phyloP scores from a whole-genome alignment of 2,329 filamentous ascomycete genomes.

The Monilinia aucupariae region DNA sequence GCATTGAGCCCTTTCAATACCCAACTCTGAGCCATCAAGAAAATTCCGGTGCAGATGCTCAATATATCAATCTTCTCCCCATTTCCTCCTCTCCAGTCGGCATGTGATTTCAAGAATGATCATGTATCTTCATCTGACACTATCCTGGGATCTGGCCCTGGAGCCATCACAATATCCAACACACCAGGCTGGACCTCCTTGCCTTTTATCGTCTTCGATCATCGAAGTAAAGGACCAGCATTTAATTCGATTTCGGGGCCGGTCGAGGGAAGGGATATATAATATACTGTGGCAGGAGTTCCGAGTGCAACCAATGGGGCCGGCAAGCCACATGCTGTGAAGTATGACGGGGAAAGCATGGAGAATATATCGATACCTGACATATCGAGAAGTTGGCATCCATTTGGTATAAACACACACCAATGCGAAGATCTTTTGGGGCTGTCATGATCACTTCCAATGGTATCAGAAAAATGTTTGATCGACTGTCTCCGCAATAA shows the following conservation, averaged over 20 bases:
- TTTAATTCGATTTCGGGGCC: slow-evolving; percentile 41
- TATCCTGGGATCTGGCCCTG: slow-evolving; percentile 43
- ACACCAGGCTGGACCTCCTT: slow-evolving; percentile 45
- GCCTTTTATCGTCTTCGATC: slow-evolving; percentile 43
- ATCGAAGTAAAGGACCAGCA: slow-evolving; percentile 37
- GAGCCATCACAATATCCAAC: slow-evolving; percentile 47
- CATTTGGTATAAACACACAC: no score
- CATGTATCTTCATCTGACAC: slow-evolving; percentile 36
- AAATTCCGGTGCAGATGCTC: slow-evolving; percentile 47
- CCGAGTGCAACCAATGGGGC: slow-evolving; percentile 39
- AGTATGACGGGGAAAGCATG: slow-evolving; percentile 43
- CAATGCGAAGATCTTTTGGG: no score
- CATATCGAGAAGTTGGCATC: no score
- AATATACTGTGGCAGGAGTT: slow-evolving; percentile 42
- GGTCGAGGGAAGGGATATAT: slow-evolving; percentile 41
- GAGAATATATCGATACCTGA: no score
- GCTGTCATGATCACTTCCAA: no score
- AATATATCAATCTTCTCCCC: slow-evolving; percentile 43
- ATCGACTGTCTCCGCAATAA: no score
- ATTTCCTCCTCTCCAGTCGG: slow-evolving; percentile 22
- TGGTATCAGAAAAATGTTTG: no score
- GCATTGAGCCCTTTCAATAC: slow-evolving; percentile 43
- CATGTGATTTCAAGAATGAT: slow-evolving; percentile 43
- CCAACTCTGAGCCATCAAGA: slow-evolving; percentile 45
- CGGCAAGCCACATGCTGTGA: slow-evolving; percentile 38